These are phyloP conservation scores for Tillandsia leiboldiana DNA, from an alignment of 176 grass and related monocot genomes.

Conservation along the genomic window DNA sequence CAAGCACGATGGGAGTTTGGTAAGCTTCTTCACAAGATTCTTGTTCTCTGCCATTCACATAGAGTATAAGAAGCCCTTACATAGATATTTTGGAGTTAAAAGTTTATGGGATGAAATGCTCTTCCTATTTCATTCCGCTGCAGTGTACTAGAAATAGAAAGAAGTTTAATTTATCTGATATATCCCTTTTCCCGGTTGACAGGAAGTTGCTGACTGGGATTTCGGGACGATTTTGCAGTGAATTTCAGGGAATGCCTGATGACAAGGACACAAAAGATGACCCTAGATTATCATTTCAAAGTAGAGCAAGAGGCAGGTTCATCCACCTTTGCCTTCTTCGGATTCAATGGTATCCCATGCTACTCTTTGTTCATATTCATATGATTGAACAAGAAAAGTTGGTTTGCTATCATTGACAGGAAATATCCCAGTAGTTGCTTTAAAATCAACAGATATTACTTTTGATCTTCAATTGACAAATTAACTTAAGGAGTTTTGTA, in stretches of 20 bases:
- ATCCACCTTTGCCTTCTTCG: constrained; percentile 78
- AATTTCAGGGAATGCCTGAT: constrained; percentile 74
- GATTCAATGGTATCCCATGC: constrained; percentile 74
- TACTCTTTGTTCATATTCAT: neutral
- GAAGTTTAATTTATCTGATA: constrained; percentile 56
- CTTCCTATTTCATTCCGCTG: neutral
- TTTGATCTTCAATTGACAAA: neutral
- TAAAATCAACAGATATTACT: neutral
- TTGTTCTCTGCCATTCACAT: neutral
- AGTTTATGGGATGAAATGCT: neutral
- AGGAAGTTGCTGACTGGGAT: constrained; percentile 93
- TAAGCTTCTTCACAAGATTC: constrained; percentile 23
- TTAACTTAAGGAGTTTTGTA: no score
- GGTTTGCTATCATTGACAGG: neutral
- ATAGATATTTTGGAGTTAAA: neutral
- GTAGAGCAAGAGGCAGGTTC: constrained; percentile 97
- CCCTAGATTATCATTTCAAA: constrained; percentile 96
- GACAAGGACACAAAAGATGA: constrained; percentile 99
- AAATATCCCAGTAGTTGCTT: neutral
- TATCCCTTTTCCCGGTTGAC: constrained; percentile 53
- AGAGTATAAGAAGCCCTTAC: no score
- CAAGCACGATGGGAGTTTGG: constrained; percentile 91
- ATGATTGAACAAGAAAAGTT: neutral
- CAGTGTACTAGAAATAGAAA: neutral
- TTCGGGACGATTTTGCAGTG: constrained; percentile 99